A percentile compares a stretch with the other conserved stretches of the same genome.
Evolutionary conservation across 2,329 filamentous ascomycete genomes (phyloP).

Genomic region (Xylariales sp.): DNA sequence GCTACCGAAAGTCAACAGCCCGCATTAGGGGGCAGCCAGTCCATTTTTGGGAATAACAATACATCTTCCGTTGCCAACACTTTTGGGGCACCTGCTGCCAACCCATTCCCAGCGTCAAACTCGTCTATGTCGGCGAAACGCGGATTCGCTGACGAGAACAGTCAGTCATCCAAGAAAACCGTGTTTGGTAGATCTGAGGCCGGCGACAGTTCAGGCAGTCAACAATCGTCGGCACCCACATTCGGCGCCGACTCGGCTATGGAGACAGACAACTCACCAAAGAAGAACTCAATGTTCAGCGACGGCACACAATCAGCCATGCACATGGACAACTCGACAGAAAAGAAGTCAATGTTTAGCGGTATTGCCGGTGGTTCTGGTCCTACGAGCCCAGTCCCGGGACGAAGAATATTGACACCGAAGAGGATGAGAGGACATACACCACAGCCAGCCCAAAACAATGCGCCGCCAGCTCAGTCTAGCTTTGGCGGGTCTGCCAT

Average conservation of each 20-base stretch:
- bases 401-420: conserved; percentile 6
- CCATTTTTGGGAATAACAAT: conserved; percentile 13
- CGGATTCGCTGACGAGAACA: not conserved
- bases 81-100: conserved; percentile 19
- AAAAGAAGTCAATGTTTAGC: conserved; percentile 7
- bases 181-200: conserved; percentile 8
- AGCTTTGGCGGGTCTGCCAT: conserved; percentile 11
- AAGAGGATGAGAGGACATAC: conserved; percentile 4
- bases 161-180: conserved; percentile 8
- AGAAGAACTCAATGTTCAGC: no score
- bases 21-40: conserved; percentile 2
- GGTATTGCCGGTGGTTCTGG: not conserved
- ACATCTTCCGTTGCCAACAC: conserved; percentile 15
- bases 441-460: conserved; percentile 16
- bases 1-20: conserved; percentile 2
- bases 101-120: conserved; percentile 7
- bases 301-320: conserved; percentile 15
- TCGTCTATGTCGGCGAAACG: conserved; percentile 4
- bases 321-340: not conserved
- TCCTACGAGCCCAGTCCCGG: conserved; percentile 1
- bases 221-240: not conserved
- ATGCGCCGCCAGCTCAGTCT: conserved; percentile 19
- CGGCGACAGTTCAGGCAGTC: not conserved
- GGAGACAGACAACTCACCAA: not conserved
- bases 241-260: conserved; percentile 17